Evolutionary conservation across 306 rosid species (phyloP).

Genomic region (Rosa rugosa): DNA sequence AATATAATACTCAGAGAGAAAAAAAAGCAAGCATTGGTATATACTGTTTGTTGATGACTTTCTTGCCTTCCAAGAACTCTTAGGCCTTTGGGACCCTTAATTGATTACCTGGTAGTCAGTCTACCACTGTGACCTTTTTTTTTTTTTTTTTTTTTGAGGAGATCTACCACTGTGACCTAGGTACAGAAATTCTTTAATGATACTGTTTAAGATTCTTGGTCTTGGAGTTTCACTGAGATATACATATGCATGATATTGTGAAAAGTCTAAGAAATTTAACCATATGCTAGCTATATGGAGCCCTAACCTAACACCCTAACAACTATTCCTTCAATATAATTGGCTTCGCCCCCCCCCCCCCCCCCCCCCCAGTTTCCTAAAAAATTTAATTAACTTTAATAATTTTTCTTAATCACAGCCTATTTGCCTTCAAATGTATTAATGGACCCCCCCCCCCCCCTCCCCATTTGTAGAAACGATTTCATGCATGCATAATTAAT

Average conservation of each 20-base stretch:
- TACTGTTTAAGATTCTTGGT: not conserved
- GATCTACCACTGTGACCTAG: not conserved
- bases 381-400: too few relatives aligned
- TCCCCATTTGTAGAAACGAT: too few relatives aligned
- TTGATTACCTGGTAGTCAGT: not conserved
- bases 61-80: not conserved
- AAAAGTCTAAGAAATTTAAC: not conserved
- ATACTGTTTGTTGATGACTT: not conserved
- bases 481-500: too few relatives aligned
- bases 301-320: not conserved
- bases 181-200: not conserved
- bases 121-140: not conserved
- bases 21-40: not conserved
- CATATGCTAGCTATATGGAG: not conserved
- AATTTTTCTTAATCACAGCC: too few relatives aligned
- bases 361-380: too few relatives aligned
- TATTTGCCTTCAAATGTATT: too few relatives aligned
- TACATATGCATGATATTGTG: too few relatives aligned
- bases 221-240: not conserved
- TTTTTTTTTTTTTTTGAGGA: too few relatives aligned
- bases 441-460: too few relatives aligned
- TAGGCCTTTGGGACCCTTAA: not conserved
- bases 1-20: not conserved
- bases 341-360: too few relatives aligned
- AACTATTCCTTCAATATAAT: not conserved